Evolutionary conservation across 768 basidiomycete genomes (phyloP).

Genomic region (Sporobolomyces pararoseus): DNA sequence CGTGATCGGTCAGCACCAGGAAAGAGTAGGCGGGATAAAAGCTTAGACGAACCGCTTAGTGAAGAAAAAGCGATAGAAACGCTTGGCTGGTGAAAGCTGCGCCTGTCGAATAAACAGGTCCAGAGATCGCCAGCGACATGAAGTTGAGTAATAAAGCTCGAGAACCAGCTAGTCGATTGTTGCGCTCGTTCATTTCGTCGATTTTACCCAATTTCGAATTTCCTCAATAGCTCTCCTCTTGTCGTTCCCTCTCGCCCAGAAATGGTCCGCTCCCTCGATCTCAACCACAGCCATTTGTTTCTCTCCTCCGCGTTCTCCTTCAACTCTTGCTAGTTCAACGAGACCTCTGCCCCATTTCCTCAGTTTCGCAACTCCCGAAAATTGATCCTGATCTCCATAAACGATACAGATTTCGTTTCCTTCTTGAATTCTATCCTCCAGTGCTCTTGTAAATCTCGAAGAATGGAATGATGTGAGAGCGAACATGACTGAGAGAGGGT

Average conservation of each 20-base stretch:
- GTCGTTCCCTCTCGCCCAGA: constrained; percentile 28
- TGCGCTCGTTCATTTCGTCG: neutral
- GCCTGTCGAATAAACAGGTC: too few relatives aligned
- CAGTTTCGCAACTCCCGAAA: constrained; percentile 27
- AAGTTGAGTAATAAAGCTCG: too few relatives aligned
- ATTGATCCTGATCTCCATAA: constrained; percentile 40
- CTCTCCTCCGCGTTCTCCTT: neutral
- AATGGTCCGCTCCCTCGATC: constrained; percentile 43
- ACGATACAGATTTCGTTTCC: constrained; percentile 13
- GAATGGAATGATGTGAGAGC: constrained; percentile 39
- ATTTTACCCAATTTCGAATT: constrained; percentile 10
- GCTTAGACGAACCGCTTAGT: too few relatives aligned
- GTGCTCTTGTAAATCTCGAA: neutral
- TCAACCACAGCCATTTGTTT: constrained; percentile 6
- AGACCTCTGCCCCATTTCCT: constrained; percentile 21
- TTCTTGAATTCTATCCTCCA: constrained; percentile 1
- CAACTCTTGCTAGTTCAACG: too few relatives aligned
- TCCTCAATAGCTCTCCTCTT: constrained; percentile 8
- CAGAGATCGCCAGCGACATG: too few relatives aligned
- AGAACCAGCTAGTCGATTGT: neutral
- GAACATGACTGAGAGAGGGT: constrained; percentile 44
- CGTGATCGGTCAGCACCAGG: too few relatives aligned
- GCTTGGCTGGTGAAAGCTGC: too few relatives aligned
- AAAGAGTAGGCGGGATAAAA: too few relatives aligned
- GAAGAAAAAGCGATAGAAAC: too few relatives aligned